A percentile compares a stretch with the other conserved stretches of the same genome.
These are phyloP conservation scores for Discostella stelligeroides DNA, from an alignment of 108 stramenopile genomes.

Conservation along the genomic window DNA sequence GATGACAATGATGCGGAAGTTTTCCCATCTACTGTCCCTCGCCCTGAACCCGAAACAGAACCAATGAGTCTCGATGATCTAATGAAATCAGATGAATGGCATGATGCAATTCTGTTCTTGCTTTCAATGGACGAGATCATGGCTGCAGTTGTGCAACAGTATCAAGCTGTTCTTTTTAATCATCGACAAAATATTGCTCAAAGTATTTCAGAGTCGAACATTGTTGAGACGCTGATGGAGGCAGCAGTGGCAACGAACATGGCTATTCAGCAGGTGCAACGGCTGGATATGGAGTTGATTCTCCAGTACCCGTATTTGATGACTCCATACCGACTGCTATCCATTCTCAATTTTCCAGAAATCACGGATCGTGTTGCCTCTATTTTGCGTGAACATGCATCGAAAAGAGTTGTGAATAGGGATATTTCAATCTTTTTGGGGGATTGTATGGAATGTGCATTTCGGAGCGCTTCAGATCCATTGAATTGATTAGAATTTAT, in stretches of 20 bases:
- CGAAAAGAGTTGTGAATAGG: constrained; percentile 2
- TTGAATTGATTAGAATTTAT: constrained; percentile 22
- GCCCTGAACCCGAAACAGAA: constrained; percentile 23
- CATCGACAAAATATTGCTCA: background rate
- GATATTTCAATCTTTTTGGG: constrained; percentile 49
- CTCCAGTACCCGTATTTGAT: constrained; percentile 46
- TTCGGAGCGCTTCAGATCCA: constrained; percentile 39
- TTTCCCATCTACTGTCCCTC: constrained; percentile 17
- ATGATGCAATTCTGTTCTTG: constrained; percentile 49
- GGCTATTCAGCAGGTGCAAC: constrained; percentile 51
- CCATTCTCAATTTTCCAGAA: constrained; percentile 41
- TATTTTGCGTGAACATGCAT: constrained; percentile 26
- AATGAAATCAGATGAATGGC: constrained; percentile 45
- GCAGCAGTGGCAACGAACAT: constrained; percentile 39
- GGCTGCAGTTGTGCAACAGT: constrained; percentile 20
- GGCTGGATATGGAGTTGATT: constrained; percentile 44
- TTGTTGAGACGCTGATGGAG: constrained; percentile 43
- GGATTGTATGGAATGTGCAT: constrained; percentile 51
- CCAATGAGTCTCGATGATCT: constrained; percentile 41
- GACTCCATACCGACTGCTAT: constrained; percentile 49
- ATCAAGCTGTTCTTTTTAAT: background rate
- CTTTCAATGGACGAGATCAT: constrained; percentile 44
- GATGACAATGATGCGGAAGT: constrained; percentile 34
- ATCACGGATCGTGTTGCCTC: constrained; percentile 28
- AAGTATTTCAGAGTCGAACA: constrained; percentile 7